These are phyloP conservation scores for Gaeumannomyces sp. DNA, from an alignment of 2,329 filamentous ascomycete species.

Conservation along the genomic window DNA sequence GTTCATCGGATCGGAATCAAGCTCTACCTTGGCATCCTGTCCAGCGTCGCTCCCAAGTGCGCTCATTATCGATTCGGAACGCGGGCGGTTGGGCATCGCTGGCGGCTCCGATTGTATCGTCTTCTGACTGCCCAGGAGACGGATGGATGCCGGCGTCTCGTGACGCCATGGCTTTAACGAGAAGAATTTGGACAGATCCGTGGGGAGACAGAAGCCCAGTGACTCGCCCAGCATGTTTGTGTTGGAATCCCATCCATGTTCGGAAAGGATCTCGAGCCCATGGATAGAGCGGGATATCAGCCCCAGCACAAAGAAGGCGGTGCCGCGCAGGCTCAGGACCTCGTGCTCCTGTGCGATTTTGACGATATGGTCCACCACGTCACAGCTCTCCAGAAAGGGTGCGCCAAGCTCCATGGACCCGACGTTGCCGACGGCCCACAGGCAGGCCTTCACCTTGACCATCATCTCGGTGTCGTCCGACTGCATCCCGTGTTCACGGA, in stretches of 20 bases:
- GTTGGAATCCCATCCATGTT: constrained; percentile 89
- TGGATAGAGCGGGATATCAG: constrained; percentile 88
- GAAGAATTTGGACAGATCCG: constrained; percentile 71
- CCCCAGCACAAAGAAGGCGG: constrained; percentile 92
- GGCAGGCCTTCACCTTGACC: constrained; percentile 89
- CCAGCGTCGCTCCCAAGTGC: constrained; percentile 19
- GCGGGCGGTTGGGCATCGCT: constrained; percentile 32
- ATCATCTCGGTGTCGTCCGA: constrained; percentile 79
- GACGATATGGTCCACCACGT: constrained; percentile 83
- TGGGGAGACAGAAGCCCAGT: constrained; percentile 80
- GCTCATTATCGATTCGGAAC: constrained; percentile 29
- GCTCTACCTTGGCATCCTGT: constrained; percentile 25
- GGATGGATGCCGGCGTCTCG: constrained; percentile 40
- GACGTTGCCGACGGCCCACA: constrained; percentile 97
- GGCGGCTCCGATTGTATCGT: constrained; percentile 43
- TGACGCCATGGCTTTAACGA: constrained; percentile 58
- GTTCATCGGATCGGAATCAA: constrained; percentile 42
- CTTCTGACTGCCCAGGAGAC: constrained; percentile 44
- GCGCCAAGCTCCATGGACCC: constrained; percentile 97
- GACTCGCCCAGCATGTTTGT: constrained; percentile 77
- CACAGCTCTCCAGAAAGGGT: constrained; percentile 82
- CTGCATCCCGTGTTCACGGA: constrained; percentile 80
- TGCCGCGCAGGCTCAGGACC: constrained; percentile 88
- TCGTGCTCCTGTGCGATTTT: constrained; percentile 81
- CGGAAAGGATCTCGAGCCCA: constrained; percentile 83